Base-by-base conservation (phyloP, 129 eudicot species). In the Silybum marianum region DNA sequence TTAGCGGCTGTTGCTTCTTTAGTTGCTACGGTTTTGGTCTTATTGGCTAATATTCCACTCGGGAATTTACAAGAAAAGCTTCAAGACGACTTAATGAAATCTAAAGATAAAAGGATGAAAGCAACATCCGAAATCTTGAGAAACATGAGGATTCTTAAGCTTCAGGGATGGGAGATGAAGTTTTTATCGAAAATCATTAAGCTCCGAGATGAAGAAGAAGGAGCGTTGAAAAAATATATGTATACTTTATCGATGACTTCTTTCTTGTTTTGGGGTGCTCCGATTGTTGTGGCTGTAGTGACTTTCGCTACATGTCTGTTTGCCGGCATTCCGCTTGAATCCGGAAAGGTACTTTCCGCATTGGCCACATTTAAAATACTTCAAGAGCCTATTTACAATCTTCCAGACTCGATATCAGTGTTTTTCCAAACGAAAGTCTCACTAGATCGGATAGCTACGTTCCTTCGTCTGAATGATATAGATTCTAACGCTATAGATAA, bases 101-200 rank as follows among this genome's bases (percentile, higher is more conserved):
- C 90, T 0, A 95, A 93, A 80, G 99, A 95, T 72, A 70, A 72
- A 73, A 81, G 99, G 84, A 95, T 95, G 99, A 95, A 92, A 84
- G 87, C 95, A 9, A 95, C 95, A 3, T 92, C 98, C 12, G 99
- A 95, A 79, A 88, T 93, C 54, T 88, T 95, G 88, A 91, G 89
- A 80, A 95, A 92, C 81, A 95, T 93, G 98, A 88, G 99, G 80
- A 93, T 95, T 81, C 92, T 95, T 25, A 95, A 95, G 77, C 95
- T 95, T 68, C 97, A 95, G 67, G 97, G 97, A 13, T 91, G 98
- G 99, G 98, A 95, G 81, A 80, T 93, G 98, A 95, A 93, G 84
- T 93, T 95, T 72, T 84, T 95, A 81, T 89, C 95, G 0, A 95
- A 85, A 84, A 89, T 93, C 42, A 40, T 42, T 9, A 90, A 89